A percentile compares a stretch with the other conserved stretches of the same genome.
Evolutionary conservation across 2,329 filamentous ascomycete genomes (phyloP).

Genomic region (Emmonsiellopsis sp.): DNA sequence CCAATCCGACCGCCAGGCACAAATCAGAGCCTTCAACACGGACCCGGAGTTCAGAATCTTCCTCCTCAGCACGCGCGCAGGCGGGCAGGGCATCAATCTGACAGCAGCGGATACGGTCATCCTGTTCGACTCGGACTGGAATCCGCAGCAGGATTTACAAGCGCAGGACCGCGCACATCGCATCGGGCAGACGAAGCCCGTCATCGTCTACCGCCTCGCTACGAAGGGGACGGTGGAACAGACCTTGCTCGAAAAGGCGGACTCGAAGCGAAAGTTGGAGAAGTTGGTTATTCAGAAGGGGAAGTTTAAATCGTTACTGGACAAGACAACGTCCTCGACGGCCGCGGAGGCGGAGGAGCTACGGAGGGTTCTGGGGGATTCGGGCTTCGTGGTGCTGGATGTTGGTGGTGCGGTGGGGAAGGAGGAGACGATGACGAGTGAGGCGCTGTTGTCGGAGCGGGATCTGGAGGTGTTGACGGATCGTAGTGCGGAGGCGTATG

Average conservation of each 20-base stretch:
- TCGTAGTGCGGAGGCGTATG: slow-evolving; percentile 58
- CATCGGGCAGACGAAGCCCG: slow-evolving; percentile 85
- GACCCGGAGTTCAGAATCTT: slow-evolving; percentile 64
- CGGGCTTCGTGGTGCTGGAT: slow-evolving; percentile 62
- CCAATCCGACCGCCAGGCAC: slow-evolving; percentile 59
- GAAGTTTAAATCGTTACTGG: slow-evolving; percentile 60
- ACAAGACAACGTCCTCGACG: slow-evolving; percentile 44
- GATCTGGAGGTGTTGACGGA: slow-evolving; percentile 76
- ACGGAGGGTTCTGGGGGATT: slow-evolving; percentile 55
- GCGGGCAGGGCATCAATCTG: slow-evolving; percentile 95
- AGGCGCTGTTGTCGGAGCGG: slow-evolving; percentile 61
- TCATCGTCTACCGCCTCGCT: slow-evolving; percentile 86
- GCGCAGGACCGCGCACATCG: slow-evolving; percentile 92
- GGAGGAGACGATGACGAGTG: slow-evolving; percentile 41
- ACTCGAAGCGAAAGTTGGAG: slow-evolving; percentile 84
- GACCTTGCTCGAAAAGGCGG: slow-evolving; percentile 72
- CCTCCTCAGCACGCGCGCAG: slow-evolving; percentile 79
- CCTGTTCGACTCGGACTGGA: slow-evolving; percentile 92
- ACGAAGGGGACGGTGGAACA: slow-evolving; percentile 92
- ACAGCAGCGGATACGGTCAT: slow-evolving; percentile 99
- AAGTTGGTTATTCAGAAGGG: slow-evolving; percentile 95
- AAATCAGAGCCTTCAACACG: slow-evolving; percentile 66
- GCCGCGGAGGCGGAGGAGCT: slow-evolving; percentile 52
- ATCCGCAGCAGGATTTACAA: slow-evolving; percentile 93
- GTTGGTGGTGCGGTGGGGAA: slow-evolving; percentile 26